These are phyloP conservation scores for Senecio squalidus DNA, from an alignment of 140 eudicot genomes.

Conservation along the genomic window DNA sequence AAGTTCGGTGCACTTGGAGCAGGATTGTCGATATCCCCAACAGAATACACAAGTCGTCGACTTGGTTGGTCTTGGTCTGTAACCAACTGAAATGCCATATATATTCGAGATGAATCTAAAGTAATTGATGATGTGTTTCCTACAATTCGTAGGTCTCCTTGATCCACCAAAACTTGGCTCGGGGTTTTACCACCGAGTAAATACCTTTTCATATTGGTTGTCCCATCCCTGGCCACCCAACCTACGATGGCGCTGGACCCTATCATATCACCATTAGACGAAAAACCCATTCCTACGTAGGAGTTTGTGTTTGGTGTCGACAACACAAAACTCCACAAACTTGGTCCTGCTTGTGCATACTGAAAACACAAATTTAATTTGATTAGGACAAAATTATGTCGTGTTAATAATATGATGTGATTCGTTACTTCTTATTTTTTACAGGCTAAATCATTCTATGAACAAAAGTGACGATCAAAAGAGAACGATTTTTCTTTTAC, in stretches of 20 bases:
- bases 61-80: conserved; percentile 35
- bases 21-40: conserved; percentile 36
- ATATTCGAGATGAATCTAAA: conserved; percentile 27
- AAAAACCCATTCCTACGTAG: conserved; percentile 81
- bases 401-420: no score
- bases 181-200: conserved; percentile 51
- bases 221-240: conserved; percentile 46
- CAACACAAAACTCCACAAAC: conserved; percentile 63
- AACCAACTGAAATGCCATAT: conserved; percentile 60
- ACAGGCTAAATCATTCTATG: no score
- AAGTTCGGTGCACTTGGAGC: conserved; percentile 17
- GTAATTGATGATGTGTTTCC: conserved; percentile 32
- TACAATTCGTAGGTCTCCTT: conserved; percentile 36
- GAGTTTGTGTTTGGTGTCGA: conserved; percentile 71
- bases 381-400: no score
- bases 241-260: conserved; percentile 90
- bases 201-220: conserved; percentile 37
- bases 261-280: conserved; percentile 61
- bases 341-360: conserved; percentile 56
- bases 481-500: no score
- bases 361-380: conserved; percentile 5
- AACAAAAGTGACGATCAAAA: no score
- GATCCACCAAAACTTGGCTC: conserved; percentile 34
- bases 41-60: conserved; percentile 47
- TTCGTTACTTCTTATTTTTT: no score